Percentiles rank a stretch among this genome's conserved stretches.
phyloP scores from a whole-genome alignment of 495 filamentous ascomycete genomes.

The Penicillium taxi region DNA sequence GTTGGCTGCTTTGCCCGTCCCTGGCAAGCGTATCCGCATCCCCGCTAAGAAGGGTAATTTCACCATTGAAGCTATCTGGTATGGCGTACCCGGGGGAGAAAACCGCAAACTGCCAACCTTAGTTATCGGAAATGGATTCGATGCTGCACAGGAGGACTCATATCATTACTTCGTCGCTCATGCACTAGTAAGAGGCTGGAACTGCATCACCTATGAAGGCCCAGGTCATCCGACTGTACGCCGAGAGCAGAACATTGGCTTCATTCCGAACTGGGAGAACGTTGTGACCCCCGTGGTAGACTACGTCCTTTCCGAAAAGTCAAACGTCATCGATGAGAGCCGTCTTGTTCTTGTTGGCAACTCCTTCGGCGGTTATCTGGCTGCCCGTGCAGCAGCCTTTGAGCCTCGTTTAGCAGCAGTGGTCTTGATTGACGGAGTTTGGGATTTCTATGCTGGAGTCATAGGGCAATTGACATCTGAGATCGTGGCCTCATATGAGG shows the following conservation, averaged over 20 bases:
- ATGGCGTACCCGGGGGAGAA: background rate
- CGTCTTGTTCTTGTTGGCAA: slow-evolving; percentile 21
- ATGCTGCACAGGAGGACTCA: slow-evolving; percentile 39
- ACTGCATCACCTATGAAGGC: slow-evolving; percentile 42
- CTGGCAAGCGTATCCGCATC: slow-evolving; percentile 24
- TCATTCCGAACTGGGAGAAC: slow-evolving; percentile 43
- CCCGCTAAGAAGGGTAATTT: background rate
- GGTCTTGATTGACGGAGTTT: slow-evolving; percentile 31
- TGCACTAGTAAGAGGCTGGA: slow-evolving; percentile 36
- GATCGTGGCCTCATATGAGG: background rate
- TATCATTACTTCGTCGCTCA: slow-evolving; percentile 26
- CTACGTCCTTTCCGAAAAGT: slow-evolving; percentile 18
- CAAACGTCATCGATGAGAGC: slow-evolving; percentile 18
- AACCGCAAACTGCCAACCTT: slow-evolving; percentile 3
- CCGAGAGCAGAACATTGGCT: slow-evolving; percentile 37
- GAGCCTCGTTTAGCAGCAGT: slow-evolving; percentile 37
- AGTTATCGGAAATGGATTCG: slow-evolving; percentile 19
- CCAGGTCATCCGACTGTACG: slow-evolving; percentile 41
- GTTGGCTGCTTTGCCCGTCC: slow-evolving; percentile 27
- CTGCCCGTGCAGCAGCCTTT: slow-evolving; percentile 32
- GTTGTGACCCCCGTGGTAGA: slow-evolving; percentile 40
- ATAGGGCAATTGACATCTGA: background rate
- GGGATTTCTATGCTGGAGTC: slow-evolving; percentile 3
- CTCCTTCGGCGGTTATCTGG: slow-evolving; percentile 33
- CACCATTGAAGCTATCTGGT: slow-evolving; percentile 1